phyloP scores from a whole-genome alignment of 768 basidiomycete species.

The Auricularia heimuer region DNA sequence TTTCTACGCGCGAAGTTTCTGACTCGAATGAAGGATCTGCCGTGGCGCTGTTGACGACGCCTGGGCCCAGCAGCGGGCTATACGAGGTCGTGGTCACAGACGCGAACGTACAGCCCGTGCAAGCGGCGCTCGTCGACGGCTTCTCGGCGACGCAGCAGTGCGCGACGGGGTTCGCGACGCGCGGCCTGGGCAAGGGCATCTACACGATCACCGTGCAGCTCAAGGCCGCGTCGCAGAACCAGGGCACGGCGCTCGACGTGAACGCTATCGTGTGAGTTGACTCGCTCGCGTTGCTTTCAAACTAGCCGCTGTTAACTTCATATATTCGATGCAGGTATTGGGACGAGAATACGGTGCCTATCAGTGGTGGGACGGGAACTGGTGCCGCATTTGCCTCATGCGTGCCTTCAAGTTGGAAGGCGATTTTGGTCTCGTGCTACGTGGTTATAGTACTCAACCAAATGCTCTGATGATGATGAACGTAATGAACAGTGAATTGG shows the following conservation, averaged over 20 bases:
- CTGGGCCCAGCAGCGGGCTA: not conserved
- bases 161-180: not conserved
- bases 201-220: not conserved
- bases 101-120: not conserved
- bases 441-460: no score
- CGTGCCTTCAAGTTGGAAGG: no score
- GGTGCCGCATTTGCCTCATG: no score
- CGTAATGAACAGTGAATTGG: not conserved
- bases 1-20: not conserved
- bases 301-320: no score
- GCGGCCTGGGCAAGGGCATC: not conserved
- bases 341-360: no score
- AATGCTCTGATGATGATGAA: no score
- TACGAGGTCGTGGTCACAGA: not conserved
- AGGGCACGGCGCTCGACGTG: no score
- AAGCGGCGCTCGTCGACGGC: not conserved
- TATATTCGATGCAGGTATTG: no score
- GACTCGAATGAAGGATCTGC: not conserved
- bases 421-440: no score
- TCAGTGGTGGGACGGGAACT: no score
- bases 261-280: no score
- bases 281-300: no score
- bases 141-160: not conserved
- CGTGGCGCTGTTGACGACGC: not conserved
- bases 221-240: not conserved